Evolutionary conservation across 1,284 basidiomycete genomes (phyloP).

Genomic region (Schizopora paradoxa): DNA sequence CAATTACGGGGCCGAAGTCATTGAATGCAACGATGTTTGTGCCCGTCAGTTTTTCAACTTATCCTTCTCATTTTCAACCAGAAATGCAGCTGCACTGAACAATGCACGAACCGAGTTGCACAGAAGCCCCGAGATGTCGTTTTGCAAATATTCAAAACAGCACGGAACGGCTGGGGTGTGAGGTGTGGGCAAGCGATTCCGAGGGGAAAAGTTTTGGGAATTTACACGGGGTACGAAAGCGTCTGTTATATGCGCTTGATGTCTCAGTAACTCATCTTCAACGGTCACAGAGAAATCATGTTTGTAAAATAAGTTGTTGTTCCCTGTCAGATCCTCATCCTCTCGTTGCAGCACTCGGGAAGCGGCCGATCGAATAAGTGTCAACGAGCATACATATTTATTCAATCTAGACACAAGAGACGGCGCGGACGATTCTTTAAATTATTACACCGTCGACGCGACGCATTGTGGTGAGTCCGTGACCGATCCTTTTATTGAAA

Average conservation of each 20-base stretch:
- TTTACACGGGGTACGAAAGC: conserved; percentile 52
- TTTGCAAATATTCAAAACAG: conserved; percentile 56
- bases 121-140: conserved; percentile 43
- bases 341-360: conserved; percentile 33
- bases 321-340: conserved; percentile 7
- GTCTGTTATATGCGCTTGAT: neutral
- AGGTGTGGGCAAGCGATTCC: conserved; percentile 35
- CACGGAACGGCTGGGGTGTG: conserved; percentile 49
- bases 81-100: conserved; percentile 40
- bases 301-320: conserved; percentile 12
- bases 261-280: neutral
- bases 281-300: conserved; percentile 24
- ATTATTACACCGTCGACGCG: conserved; percentile 44
- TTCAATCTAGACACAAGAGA: conserved; percentile 55
- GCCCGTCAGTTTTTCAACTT: neutral
- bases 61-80: conserved; percentile 20
- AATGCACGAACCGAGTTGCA: conserved; percentile 48
- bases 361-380: conserved; percentile 32
- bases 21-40: conserved; percentile 56
- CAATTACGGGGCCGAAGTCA: conserved; percentile 41
- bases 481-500: neutral
- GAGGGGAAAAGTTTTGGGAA: conserved; percentile 52
- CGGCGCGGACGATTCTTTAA: conserved; percentile 27
- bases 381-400: conserved; percentile 37
- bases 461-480: conserved; percentile 37